These are phyloP conservation scores for Aspergillus piperis DNA, from an alignment of 2,329 filamentous ascomycete species.

Conservation along the genomic window DNA sequence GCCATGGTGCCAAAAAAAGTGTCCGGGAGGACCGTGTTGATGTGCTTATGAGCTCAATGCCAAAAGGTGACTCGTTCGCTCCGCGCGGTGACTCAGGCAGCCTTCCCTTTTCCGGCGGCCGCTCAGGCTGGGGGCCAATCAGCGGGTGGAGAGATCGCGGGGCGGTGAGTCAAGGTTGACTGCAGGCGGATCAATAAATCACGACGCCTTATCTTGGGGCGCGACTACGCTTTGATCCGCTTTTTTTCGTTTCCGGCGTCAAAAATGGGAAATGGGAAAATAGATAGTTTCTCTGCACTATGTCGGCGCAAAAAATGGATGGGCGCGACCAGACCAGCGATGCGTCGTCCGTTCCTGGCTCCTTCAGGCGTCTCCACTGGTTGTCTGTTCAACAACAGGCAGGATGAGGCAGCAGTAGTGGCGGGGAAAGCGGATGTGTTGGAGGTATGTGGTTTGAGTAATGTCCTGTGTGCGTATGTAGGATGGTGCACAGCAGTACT, in stretches of 20 bases:
- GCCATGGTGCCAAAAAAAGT: slow-evolving; percentile 27
- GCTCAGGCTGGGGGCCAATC: slow-evolving; percentile 27
- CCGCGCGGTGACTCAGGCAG: slow-evolving; percentile 35
- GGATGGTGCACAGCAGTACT: background rate
- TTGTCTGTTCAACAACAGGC: background rate
- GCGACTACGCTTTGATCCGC: background rate
- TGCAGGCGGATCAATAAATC: slow-evolving; percentile 14
- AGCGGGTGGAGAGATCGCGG: slow-evolving; percentile 16
- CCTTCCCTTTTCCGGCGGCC: slow-evolving; percentile 20
- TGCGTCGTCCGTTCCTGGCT: background rate
- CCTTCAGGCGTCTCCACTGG: background rate
- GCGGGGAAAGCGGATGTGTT: slow-evolving; percentile 6
- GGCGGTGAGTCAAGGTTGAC: slow-evolving; percentile 31
- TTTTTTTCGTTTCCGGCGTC: slow-evolving; percentile 1
- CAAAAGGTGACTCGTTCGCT: slow-evolving; percentile 31
- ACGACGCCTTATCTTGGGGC: slow-evolving; percentile 17
- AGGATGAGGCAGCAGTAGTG: slow-evolving; percentile 5
- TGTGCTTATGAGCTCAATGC: slow-evolving; percentile 30
- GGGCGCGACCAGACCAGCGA: background rate
- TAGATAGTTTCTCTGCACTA: background rate
- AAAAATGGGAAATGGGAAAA: background rate
- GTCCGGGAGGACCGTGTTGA: slow-evolving; percentile 20
- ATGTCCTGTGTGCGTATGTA: slow-evolving; percentile 8
- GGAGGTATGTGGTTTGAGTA: slow-evolving; percentile 4
- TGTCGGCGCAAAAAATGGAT: background rate